phyloP scores from a whole-genome alignment of 306 rosid species.

The Quercus alba region DNA sequence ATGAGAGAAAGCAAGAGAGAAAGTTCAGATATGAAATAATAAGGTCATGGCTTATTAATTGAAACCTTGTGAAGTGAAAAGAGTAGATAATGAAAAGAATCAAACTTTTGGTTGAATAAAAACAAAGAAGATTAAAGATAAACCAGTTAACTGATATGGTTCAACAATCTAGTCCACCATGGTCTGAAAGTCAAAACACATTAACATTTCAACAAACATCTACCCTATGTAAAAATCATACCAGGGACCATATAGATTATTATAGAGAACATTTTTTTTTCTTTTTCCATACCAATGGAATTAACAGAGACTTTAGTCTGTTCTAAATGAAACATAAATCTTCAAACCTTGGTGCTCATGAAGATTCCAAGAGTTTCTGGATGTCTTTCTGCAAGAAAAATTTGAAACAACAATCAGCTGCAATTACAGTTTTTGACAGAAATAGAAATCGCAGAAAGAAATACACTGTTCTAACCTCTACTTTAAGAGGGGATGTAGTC shows the following conservation, averaged over 20 bases:
- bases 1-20: neutral
- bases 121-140: neutral
- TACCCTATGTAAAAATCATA: neutral
- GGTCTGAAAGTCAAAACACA: neutral
- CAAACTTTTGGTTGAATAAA: neutral
- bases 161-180: neutral
- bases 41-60: neutral
- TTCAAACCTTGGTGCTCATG: constrained; percentile 41
- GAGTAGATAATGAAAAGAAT: neutral
- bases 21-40: neutral
- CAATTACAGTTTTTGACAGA: neutral
- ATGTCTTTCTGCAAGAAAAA: constrained; percentile 76
- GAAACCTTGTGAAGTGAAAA: neutral
- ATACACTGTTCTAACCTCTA: constrained; percentile 55
- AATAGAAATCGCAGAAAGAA: neutral
- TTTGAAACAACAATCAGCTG: constrained; percentile 13
- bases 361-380: constrained; percentile 53
- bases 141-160: too few species aligned
- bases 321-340: neutral
- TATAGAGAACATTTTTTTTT: neutral
- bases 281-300: neutral
- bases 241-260: neutral
- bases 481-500: constrained; percentile 73
- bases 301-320: constrained; percentile 29
- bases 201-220: neutral